Conservation (phyloP, 805 yeast species). For the Ogataea saltuana region DNA sequence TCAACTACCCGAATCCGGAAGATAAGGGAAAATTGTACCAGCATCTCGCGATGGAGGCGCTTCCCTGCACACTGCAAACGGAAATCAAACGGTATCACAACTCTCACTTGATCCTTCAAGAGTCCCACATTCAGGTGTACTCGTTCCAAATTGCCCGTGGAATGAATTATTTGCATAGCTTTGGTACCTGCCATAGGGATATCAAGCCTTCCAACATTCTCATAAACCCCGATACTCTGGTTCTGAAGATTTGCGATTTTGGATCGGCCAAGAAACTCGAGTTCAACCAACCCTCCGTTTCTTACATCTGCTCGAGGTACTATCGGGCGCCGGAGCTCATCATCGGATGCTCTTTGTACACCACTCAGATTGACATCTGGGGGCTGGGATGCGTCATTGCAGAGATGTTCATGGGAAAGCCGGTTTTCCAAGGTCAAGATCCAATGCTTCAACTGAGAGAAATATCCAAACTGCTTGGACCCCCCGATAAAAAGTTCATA, state of each 20-base stretch:
- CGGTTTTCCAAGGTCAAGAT: conserved; percentile 93
- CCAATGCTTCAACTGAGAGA: conserved; percentile 88
- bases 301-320: conserved; percentile 94
- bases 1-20: conserved; percentile 61
- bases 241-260: conserved; percentile 78
- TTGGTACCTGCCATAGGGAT: conserved; percentile 81
- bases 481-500: conserved; percentile 73
- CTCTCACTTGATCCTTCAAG: conserved; percentile 61
- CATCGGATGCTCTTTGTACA: conserved; percentile 84
- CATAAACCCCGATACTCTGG: conserved; percentile 67
- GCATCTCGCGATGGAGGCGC: conserved; percentile 83
- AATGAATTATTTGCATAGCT: conserved; percentile 77
- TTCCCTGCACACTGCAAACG: conserved; percentile 75
- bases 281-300: conserved; percentile 81
- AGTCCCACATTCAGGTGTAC: conserved; percentile 74
- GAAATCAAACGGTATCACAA: conserved; percentile 72
- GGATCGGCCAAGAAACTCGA: conserved; percentile 83
- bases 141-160: conserved; percentile 81
- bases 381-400: conserved; percentile 96
- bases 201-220: conserved; percentile 81
- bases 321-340: conserved; percentile 96
- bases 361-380: conserved; percentile 95
- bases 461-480: conserved; percentile 86
- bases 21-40: conserved; percentile 68
- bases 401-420: conserved; percentile 88